Evolutionary conservation across 2,329 filamentous ascomycete genomes (phyloP).

Genomic region (Ophiostoma ulmi): DNA sequence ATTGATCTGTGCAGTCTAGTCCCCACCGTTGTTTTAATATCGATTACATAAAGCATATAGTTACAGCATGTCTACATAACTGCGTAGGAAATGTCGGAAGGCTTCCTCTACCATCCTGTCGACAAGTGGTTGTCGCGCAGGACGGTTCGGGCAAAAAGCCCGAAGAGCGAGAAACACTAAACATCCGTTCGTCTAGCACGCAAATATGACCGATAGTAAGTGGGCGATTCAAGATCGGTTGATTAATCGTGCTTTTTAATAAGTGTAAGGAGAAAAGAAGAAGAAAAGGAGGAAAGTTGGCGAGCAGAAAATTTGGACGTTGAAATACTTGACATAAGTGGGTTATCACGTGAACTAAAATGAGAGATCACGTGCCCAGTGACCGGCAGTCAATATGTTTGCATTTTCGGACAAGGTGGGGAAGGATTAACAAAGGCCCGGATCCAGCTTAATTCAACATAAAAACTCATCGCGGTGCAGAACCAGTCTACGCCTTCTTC

Average conservation of each 20-base stretch:
- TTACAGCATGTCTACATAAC: too few species aligned
- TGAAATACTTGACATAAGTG: neutral
- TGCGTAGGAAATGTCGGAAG: slow-evolving; percentile 23
- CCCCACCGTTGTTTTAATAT: too few species aligned
- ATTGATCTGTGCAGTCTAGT: neutral
- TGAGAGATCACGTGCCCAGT: neutral
- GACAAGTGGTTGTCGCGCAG: slow-evolving; percentile 19
- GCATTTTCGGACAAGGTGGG: neutral
- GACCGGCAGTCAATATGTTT: neutral
- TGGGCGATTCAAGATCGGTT: slow-evolving; percentile 50
- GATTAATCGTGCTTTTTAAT: slow-evolving; percentile 54
- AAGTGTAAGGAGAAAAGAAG: slow-evolving; percentile 39
- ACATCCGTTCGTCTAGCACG: slow-evolving; percentile 48
- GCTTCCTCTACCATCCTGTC: slow-evolving; percentile 20
- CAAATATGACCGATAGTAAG: slow-evolving; percentile 57
- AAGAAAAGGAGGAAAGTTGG: slow-evolving; percentile 13
- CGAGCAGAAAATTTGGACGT: neutral
- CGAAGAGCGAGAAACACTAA: slow-evolving; percentile 19
- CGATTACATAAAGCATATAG: too few species aligned
- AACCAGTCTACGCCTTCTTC: neutral
- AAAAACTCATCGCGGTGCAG: slow-evolving; percentile 9
- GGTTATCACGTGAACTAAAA: neutral
- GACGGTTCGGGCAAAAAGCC: slow-evolving; percentile 14
- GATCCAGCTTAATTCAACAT: neutral
- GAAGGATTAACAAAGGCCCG: slow-evolving; percentile 19